Conservation (phyloP, 1,284 basidiomycete genomes). For the Ganoderma sp. region DNA sequence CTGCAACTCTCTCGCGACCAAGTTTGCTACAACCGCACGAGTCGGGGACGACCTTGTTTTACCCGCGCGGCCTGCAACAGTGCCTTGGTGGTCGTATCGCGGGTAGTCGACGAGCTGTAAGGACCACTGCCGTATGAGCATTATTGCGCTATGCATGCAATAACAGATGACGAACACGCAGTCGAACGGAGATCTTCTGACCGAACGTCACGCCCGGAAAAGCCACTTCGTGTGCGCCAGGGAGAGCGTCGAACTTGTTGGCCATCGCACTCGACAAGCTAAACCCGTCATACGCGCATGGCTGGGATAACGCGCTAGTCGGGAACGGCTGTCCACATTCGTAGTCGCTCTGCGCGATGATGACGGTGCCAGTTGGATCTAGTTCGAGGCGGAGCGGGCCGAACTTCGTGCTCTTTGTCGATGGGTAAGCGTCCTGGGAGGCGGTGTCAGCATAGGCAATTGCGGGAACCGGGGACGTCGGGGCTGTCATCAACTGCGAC, state of each 20-base stretch:
- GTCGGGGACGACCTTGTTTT: neutral
- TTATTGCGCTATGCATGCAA: neutral
- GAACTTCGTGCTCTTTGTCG: neutral
- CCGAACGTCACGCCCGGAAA: slow-evolving; percentile 2
- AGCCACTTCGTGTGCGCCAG: neutral
- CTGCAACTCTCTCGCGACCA: slow-evolving; percentile 5
- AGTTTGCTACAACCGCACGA: slow-evolving; percentile 1
- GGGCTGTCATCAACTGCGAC: neutral
- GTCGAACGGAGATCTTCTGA: slow-evolving; percentile 13
- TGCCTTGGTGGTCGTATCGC: slow-evolving; percentile 11
- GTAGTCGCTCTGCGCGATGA: neutral
- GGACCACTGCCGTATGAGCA: neutral
- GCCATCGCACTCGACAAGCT: neutral
- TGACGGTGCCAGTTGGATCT: neutral
- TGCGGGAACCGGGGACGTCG: neutral
- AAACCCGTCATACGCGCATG: neutral
- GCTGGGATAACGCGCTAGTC: neutral
- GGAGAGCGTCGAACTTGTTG: neutral
- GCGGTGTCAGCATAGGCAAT: neutral
- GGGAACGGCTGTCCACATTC: neutral
- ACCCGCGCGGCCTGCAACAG: neutral
- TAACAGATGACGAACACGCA: neutral
- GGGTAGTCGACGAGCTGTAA: slow-evolving; percentile 7
- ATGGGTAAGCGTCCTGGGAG: neutral
- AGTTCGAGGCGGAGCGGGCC: neutral